Base-by-base conservation (phyloP, 2,329 filamentous ascomycete species). In the Cryphonectria nitschkei region DNA sequence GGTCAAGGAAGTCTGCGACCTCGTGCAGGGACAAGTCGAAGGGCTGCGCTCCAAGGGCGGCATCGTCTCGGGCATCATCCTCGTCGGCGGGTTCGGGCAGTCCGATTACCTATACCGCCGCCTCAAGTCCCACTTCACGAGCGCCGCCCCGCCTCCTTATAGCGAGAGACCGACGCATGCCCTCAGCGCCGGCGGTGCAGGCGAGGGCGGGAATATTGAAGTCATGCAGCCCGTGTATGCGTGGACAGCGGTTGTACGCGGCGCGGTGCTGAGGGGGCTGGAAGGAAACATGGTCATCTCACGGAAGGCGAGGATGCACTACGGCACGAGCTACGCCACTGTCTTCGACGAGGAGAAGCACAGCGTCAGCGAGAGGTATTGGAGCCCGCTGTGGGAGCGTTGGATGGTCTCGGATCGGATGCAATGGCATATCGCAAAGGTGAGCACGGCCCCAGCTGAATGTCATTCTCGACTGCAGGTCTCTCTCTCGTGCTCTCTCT, bases 401-500 rank as follows among this genome's bases (percentile, higher is more conserved):
- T 94, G 91, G 92, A 94, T 94, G 92, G 92, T 95, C 8, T 90
- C 87, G 62, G 91, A 95, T 79, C 86, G 92, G 64, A 94, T 95
- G 92, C 91, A 94, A 80, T 95, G 93, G 93, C 92, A 94, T 79
- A 93, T 94, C 78, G 88, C 89, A 73, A 94, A 93, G 86, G 91
- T 90, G 76, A 75, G 84, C 29, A 37, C 8, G 37, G 34, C 19
- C 34, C 32, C 5, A 22, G 4, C 16, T 11, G 11, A 13, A 14
- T n/a, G 3, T 13, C n/a, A 26, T 13, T 41, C 11, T 56, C 39
- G 11, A 3, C 46, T 1, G 19, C 19, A 19, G 43, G 19, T 13
- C 3, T 54, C 16, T 3, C 16, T 34, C 32, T 41, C 26, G 26
- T 26, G 26, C 26, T 26, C 26, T 26, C 26, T 26, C 26, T 26